A percentile compares a stretch with the other conserved stretches of the same genome.
Conservation (phyloP, 2,329 filamentous ascomycete genomes). For the Trichoderma endophyticum region DNA sequence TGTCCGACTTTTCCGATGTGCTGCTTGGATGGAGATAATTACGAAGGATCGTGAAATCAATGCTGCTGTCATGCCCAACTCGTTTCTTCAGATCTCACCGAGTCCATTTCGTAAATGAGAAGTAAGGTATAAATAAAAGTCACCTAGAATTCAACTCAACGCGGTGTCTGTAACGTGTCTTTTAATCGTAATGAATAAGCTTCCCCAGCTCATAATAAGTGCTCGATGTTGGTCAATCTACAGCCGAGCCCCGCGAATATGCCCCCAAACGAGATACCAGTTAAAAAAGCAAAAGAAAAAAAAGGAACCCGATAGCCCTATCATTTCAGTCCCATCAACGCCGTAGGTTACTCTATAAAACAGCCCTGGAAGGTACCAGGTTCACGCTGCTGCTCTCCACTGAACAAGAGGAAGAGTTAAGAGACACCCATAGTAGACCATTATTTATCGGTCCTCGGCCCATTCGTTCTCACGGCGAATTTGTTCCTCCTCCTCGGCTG, state of each 20-base stretch:
- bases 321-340: slow-evolving; percentile 23
- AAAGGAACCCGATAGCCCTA: slow-evolving; percentile 18
- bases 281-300: background rate
- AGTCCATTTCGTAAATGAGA: background rate
- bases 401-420: background rate
- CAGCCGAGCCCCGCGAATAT: slow-evolving; percentile 5
- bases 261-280: slow-evolving; percentile 7
- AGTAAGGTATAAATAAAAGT: background rate
- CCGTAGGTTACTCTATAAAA: slow-evolving; percentile 20
- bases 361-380: background rate
- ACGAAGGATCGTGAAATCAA: background rate
- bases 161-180: background rate
- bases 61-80: background rate
- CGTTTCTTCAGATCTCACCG: background rate
- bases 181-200: background rate
- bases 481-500: slow-evolving; percentile 97
- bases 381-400: background rate
- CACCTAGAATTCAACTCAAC: background rate
- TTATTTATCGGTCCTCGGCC: slow-evolving; percentile 72
- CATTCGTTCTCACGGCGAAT: slow-evolving; percentile 89
- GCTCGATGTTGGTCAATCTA: background rate
- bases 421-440: background rate
- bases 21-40: background rate
- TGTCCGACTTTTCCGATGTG: background rate
- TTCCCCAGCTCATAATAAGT: background rate